Percentiles rank a stretch among this genome's conserved stretches.
These are phyloP conservation scores for Lasiodiplodia theobromae DNA, from an alignment of 2,329 filamentous ascomycete genomes.

Conservation along the genomic window DNA sequence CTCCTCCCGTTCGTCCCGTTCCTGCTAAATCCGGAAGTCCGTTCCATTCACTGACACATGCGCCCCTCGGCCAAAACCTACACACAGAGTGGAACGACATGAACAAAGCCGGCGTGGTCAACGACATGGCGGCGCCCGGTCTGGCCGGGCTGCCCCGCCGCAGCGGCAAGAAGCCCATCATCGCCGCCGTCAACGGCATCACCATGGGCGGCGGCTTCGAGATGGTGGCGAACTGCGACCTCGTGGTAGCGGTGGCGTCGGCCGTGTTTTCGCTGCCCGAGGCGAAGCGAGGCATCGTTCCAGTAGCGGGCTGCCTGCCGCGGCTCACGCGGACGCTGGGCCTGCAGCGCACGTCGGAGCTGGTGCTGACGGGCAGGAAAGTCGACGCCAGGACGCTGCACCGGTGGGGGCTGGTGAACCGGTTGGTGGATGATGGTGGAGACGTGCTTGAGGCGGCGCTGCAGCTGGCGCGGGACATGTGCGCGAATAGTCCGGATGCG, in stretches of 20 bases:
- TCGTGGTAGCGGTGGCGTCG: conserved; percentile 55
- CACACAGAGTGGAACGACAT: conserved; percentile 39
- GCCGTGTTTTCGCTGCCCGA: conserved; percentile 57
- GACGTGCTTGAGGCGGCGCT: conserved; percentile 31
- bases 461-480: conserved; percentile 33
- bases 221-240: conserved; percentile 57
- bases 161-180: conserved; percentile 61
- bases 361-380: conserved; percentile 51
- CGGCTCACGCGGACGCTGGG: conserved; percentile 51
- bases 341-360: conserved; percentile 51
- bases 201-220: conserved; percentile 61
- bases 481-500: conserved; percentile 35
- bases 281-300: conserved; percentile 55
- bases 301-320: conserved; percentile 55
- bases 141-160: conserved; percentile 61
- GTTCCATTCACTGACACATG: neutral
- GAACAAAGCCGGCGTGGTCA: conserved; percentile 35
- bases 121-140: conserved; percentile 46
- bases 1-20: neutral
- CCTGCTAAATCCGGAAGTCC: too few relatives aligned
- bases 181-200: conserved; percentile 60
- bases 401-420: conserved; percentile 32
- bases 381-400: conserved; percentile 40
- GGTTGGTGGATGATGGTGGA: conserved; percentile 15
- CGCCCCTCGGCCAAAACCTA: too few relatives aligned